These are phyloP conservation scores for Phialocephala sp. DNA, from an alignment of 2,329 filamentous ascomycete genomes.

Conservation along the genomic window DNA sequence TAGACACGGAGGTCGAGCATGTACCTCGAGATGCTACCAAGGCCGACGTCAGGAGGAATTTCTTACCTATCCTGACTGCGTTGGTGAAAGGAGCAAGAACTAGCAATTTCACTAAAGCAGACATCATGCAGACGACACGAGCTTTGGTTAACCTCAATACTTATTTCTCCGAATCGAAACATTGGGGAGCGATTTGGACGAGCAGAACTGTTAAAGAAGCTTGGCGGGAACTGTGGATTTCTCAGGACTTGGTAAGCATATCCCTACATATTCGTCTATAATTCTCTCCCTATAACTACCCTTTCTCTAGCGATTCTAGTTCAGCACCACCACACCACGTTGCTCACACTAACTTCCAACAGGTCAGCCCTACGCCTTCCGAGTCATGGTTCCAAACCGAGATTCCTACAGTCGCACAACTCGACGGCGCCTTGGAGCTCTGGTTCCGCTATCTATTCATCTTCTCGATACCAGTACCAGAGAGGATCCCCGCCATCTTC, in stretches of 20 bases:
- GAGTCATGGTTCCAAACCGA: slow-evolving; percentile 12
- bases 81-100: slow-evolving; percentile 57
- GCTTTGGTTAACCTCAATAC: slow-evolving; percentile 38
- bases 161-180: slow-evolving; percentile 48
- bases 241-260: slow-evolving; percentile 48
- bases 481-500: slow-evolving; percentile 57
- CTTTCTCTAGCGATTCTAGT: slow-evolving; percentile 43
- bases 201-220: slow-evolving; percentile 52
- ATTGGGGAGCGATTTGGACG: slow-evolving; percentile 54
- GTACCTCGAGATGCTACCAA: slow-evolving; percentile 20
- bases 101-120: slow-evolving; percentile 50
- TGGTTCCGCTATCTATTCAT: slow-evolving; percentile 54
- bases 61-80: slow-evolving; percentile 56
- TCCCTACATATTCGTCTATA: background rate
- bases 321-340: no score
- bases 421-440: slow-evolving; percentile 51
- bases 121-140: slow-evolving; percentile 47
- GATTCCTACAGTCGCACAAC: slow-evolving; percentile 49
- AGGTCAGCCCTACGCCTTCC: slow-evolving; percentile 14
- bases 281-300: slow-evolving; percentile 41
- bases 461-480: slow-evolving; percentile 51
- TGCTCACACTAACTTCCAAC: background rate
- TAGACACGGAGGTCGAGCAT: slow-evolving; percentile 54
- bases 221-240: slow-evolving; percentile 53
- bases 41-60: slow-evolving; percentile 55